Percentiles rank a stretch among this genome's conserved stretches.
Conservation (phyloP, 73 alveolate genomes). For the Diophrys sp. region DNA sequence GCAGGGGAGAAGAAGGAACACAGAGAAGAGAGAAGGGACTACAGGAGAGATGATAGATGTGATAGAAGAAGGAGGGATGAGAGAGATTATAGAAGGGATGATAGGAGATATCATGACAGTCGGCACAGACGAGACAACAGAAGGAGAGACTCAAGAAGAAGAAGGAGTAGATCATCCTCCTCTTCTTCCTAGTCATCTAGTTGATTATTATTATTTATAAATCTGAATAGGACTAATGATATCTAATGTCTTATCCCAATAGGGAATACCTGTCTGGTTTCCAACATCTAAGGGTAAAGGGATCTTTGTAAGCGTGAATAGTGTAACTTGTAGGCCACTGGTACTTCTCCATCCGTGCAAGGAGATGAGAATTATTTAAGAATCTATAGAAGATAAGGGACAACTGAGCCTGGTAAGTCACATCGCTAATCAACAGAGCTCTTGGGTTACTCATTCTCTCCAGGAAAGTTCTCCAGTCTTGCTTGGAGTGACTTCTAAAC, state of each 20-base stretch:
- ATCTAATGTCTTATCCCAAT: slow-evolving; percentile 2
- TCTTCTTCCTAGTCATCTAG: slow-evolving; percentile 3
- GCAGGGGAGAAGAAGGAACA: neutral
- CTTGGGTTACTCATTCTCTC: slow-evolving; percentile 28
- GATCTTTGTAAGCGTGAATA: slow-evolving; percentile 15
- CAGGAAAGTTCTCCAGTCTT: slow-evolving; percentile 34
- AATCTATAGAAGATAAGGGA: slow-evolving; percentile 14
- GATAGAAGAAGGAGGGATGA: slow-evolving; percentile 12
- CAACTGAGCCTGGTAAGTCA: slow-evolving; percentile 23
- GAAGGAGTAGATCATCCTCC: slow-evolving; percentile 30
- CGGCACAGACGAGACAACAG: neutral
- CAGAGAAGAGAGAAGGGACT: slow-evolving; percentile 8
- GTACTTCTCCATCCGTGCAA: slow-evolving; percentile 27
- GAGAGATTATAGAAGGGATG: neutral
- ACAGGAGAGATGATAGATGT: neutral
- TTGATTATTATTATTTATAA: neutral
- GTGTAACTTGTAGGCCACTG: slow-evolving; percentile 28
- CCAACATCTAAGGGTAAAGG: slow-evolving; percentile 22
- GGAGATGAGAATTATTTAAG: slow-evolving; percentile 16
- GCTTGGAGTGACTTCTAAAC: slow-evolving; percentile 46
- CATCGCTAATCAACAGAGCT: slow-evolving; percentile 5
- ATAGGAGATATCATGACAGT: neutral
- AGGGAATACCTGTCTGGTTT: slow-evolving; percentile 50
- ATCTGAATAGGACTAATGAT: slow-evolving; percentile 10
- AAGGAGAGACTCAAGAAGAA: slow-evolving; percentile 18